Percentiles rank a stretch among this genome's conserved stretches.
Conservation (phyloP, 352 stramenopile species). For the Albugo candida region DNA sequence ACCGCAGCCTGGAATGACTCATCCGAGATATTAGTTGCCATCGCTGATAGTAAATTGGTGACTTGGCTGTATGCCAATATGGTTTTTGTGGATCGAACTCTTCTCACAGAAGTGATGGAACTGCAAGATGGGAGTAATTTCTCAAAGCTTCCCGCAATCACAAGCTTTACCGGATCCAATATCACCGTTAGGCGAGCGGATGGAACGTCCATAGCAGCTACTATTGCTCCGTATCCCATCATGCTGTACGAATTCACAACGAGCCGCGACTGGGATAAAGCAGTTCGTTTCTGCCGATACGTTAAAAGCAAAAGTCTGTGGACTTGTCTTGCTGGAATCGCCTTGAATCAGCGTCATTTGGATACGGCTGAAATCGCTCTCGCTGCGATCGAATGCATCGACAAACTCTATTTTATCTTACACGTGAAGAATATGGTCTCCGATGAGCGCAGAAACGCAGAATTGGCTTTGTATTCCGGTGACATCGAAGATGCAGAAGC, state of each 20-base stretch:
- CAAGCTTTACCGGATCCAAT: conserved; percentile 67
- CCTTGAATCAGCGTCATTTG: conserved; percentile 71
- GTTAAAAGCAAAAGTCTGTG: conserved; percentile 80
- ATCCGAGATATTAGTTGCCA: conserved; percentile 72
- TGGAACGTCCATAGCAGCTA: conserved; percentile 64
- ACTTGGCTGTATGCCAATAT: conserved; percentile 84
- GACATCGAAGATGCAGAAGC: conserved; percentile 82
- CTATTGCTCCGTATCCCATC: conserved; percentile 55
- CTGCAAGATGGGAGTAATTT: conserved; percentile 59
- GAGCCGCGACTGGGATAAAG: conserved; percentile 77
- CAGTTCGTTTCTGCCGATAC: conserved; percentile 80
- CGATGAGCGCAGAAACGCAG: conserved; percentile 74
- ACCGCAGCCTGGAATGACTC: conserved; percentile 78
- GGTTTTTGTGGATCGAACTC: conserved; percentile 81
- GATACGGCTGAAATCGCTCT: conserved; percentile 83
- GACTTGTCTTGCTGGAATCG: conserved; percentile 82
- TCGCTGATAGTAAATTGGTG: conserved; percentile 77
- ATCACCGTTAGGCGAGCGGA: conserved; percentile 77
- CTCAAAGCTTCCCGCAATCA: conserved; percentile 69
- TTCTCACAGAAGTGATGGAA: conserved; percentile 66
- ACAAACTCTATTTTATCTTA: conserved; percentile 87
- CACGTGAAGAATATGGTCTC: conserved; percentile 72
- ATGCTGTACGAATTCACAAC: conserved; percentile 79
- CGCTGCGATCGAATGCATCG: conserved; percentile 80
- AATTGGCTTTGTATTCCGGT: conserved; percentile 69